Evolutionary conservation across 164 flowering plant genomes (phyloP).

Genomic region (Brasenia schreberi): DNA sequence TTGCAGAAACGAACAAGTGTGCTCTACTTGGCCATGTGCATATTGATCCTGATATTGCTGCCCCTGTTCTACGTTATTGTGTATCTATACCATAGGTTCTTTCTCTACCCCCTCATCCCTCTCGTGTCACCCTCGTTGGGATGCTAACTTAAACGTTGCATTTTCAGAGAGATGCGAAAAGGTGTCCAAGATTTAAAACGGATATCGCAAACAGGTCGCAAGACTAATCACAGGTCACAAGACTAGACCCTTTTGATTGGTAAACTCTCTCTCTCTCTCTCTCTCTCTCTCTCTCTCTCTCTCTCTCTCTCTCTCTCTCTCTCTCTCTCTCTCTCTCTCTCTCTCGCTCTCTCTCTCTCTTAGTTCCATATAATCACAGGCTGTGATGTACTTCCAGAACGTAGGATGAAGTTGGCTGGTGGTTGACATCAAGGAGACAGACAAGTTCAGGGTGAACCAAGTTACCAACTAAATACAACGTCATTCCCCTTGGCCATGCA

Average conservation of each 20-base stretch:
- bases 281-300: neutral
- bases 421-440: too few relatives aligned
- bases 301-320: neutral
- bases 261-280: constrained; percentile 2
- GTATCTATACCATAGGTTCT: constrained; percentile 67
- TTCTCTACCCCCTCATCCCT: neutral
- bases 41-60: constrained; percentile 76
- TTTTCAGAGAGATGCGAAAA: constrained; percentile 46
- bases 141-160: constrained; percentile 1
- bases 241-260: constrained; percentile 51
- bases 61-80: constrained; percentile 73
- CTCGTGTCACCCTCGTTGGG: neutral
- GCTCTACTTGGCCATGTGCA: constrained; percentile 55
- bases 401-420: too few relatives aligned
- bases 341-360: neutral
- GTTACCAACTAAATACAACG: too few relatives aligned
- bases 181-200: constrained; percentile 66
- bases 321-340: neutral
- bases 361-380: too few relatives aligned
- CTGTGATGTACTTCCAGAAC: too few relatives aligned
- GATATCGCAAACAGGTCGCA: constrained; percentile 21
- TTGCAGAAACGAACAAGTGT: constrained; percentile 67
- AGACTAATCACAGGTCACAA: constrained; percentile 23
- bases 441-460: too few relatives aligned
- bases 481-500: too few relatives aligned